phyloP scores from a whole-genome alignment of 2,329 filamentous ascomycete species.

The Sphaerulina populicola region DNA sequence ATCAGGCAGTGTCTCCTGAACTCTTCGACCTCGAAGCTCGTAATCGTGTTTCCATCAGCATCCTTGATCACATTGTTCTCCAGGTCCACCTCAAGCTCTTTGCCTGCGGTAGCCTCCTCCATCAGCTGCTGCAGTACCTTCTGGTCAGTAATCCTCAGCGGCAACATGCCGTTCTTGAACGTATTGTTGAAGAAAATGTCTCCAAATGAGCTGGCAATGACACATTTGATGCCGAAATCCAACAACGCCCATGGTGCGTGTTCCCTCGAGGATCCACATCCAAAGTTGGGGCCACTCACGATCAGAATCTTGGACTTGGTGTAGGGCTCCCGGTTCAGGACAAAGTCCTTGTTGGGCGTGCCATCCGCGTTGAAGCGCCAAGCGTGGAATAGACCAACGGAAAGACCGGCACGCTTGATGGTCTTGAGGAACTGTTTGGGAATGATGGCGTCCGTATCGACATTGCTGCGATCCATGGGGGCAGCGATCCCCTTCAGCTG shows the following conservation, averaged over 20 bases:
- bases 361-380: conserved; percentile 65
- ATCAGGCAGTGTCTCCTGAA: conserved; percentile 91
- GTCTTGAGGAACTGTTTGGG: conserved; percentile 99
- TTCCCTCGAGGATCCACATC: conserved; percentile 84
- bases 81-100: conserved; percentile 83
- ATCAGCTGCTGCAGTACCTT: conserved; percentile 61
- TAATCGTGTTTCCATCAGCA: conserved; percentile 62
- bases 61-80: conserved; percentile 75
- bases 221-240: conserved; percentile 89
- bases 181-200: conserved; percentile 99
- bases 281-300: conserved; percentile 87
- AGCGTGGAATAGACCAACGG: conserved; percentile 75
- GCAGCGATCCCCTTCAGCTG: conserved; percentile 79
- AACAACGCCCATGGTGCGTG: conserved; percentile 95
- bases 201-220: conserved; percentile 80
- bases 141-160: conserved; percentile 64
- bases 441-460: conserved; percentile 99
- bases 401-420: conserved; percentile 93
- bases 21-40: conserved; percentile 77
- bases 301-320: conserved; percentile 79
- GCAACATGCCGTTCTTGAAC: conserved; percentile 99
- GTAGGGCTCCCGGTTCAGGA: conserved; percentile 87
- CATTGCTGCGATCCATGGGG: conserved; percentile 76
- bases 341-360: conserved; percentile 67
- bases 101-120: conserved; percentile 66